These are phyloP conservation scores for Mycosarcoma maydis DNA, from an alignment of 1,284 basidiomycete genomes.

Conservation along the genomic window DNA sequence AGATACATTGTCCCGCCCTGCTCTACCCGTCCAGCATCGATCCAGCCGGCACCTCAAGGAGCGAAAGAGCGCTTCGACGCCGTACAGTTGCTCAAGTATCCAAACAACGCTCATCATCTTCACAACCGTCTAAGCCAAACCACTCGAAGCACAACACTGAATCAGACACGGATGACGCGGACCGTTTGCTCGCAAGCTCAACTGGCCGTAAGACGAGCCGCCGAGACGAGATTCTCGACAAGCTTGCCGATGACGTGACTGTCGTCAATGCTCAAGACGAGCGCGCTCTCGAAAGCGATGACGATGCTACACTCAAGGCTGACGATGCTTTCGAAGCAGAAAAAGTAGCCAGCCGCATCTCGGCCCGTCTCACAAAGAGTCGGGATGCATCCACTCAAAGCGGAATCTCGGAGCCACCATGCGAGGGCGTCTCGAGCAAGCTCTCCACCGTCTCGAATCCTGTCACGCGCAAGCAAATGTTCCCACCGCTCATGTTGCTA, in stretches of 20 bases:
- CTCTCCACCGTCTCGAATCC: constrained; percentile 44
- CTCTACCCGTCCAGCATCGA: constrained; percentile 23
- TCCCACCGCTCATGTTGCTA: constrained; percentile 61
- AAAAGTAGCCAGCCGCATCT: constrained; percentile 43
- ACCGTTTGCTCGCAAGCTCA: constrained; percentile 13
- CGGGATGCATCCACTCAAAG: constrained; percentile 4
- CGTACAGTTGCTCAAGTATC: constrained; percentile 5
- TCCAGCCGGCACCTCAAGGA: background rate
- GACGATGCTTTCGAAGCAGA: constrained; percentile 25
- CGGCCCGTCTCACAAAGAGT: constrained; percentile 20
- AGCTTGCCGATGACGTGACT: background rate
- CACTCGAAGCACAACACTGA: constrained; percentile 1
- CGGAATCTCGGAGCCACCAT: constrained; percentile 14
- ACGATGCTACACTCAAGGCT: constrained; percentile 17
- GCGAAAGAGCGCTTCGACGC: constrained; percentile 2
- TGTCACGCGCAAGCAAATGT: constrained; percentile 47
- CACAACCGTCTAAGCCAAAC: background rate
- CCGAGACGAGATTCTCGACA: background rate
- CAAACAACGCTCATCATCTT: background rate
- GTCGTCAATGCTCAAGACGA: constrained; percentile 8
- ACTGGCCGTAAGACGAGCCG: background rate
- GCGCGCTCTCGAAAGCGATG: constrained; percentile 10
- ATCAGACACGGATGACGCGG: background rate
- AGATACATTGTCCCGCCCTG: constrained; percentile 31
- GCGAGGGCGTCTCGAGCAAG: constrained; percentile 35